These are phyloP conservation scores for Cinnamomum micranthum DNA, from an alignment of 164 flowering plant species.

Conservation along the genomic window DNA sequence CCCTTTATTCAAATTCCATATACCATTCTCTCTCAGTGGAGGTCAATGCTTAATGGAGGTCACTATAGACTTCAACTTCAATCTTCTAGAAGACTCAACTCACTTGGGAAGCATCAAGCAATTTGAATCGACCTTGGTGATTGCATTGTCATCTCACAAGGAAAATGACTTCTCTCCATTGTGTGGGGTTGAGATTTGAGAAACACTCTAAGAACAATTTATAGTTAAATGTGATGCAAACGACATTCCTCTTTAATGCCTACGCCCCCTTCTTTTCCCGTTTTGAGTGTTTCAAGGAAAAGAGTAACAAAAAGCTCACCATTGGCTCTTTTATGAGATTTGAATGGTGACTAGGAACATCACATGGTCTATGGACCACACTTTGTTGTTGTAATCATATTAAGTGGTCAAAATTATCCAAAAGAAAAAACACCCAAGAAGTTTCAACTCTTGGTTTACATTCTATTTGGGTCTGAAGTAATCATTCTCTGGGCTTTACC, in stretches of 20 bases:
- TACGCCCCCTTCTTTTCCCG: slow-evolving; percentile 4
- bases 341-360: slow-evolving; percentile 6
- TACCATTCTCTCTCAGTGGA: not conserved
- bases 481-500: not conserved
- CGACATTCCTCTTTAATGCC: not conserved
- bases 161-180: not conserved
- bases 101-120: not conserved
- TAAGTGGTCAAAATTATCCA: not conserved
- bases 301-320: slow-evolving; percentile 17
- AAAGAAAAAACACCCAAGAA: not conserved
- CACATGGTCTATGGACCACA: slow-evolving; percentile 4
- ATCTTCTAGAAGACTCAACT: slow-evolving; percentile 2
- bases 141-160: not conserved
- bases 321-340: slow-evolving; percentile 20
- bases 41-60: slow-evolving; percentile 3
- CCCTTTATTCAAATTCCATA: not conserved
- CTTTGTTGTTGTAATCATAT: not conserved
- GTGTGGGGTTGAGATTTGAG: not conserved
- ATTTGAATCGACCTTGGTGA: not conserved
- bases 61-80: not conserved
- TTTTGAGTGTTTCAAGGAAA: slow-evolving; percentile 5
- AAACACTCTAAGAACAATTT: not conserved
- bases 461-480: not conserved
- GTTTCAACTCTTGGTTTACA: not conserved
- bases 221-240: not conserved